Conservation (phyloP, 1,284 basidiomycete species). For the Filobasidium uniguttulatum region DNA sequence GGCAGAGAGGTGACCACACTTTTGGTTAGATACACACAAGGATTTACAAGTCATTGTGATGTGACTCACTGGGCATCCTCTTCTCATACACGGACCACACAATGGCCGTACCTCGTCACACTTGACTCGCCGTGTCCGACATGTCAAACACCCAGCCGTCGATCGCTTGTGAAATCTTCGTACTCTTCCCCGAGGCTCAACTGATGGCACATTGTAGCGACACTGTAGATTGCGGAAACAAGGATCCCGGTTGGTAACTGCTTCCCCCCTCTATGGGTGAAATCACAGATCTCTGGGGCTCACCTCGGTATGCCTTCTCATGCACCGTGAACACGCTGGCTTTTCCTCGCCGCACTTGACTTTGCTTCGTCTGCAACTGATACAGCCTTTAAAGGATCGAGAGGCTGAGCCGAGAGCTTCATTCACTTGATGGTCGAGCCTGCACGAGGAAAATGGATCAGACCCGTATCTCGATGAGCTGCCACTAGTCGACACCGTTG, state of each 20-base stretch:
- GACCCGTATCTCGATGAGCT: no score
- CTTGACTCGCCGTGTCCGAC: conserved; percentile 31
- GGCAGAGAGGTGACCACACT: no score
- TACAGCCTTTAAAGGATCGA: background rate
- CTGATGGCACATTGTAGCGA: background rate
- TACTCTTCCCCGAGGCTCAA: background rate
- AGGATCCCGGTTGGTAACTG: background rate
- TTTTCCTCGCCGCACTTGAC: background rate
- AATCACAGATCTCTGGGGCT: no score
- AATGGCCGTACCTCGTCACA: conserved; percentile 31
- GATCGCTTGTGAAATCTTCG: conserved; percentile 23
- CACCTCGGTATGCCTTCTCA: background rate
- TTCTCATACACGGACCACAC: conserved; percentile 27
- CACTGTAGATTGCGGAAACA: background rate
- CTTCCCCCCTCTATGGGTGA: background rate
- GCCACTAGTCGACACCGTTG: no score
- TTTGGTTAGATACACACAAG: no score
- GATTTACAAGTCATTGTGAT: no score
- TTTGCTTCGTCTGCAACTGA: background rate
- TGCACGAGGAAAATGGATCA: no score
- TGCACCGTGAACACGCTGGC: background rate
- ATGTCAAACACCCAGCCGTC: conserved; percentile 31
- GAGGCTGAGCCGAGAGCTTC: no score
- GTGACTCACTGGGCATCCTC: background rate
- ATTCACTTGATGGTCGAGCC: no score